Base-by-base conservation (phyloP, 225 moss, liverwort and hornwort genomes). In the Bryoerythrophyllum caledonicum region DNA sequence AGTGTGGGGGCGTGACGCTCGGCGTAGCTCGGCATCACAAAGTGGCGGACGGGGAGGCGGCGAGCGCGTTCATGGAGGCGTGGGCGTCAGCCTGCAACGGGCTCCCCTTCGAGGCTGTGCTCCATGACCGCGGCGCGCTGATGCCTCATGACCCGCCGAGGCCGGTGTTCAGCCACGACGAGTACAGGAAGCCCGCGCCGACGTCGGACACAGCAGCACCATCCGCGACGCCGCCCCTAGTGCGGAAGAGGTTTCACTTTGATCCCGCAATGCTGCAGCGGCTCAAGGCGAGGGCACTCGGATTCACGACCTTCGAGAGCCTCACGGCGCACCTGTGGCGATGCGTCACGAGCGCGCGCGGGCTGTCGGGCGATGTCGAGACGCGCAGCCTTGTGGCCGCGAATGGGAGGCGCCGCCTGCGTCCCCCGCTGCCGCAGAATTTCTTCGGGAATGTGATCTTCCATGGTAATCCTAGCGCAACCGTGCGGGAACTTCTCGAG, bases 371-470 rank as follows among this genome's bases (percentile, higher is more conserved):
- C 10, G 85, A 88, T 53, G 68, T 77, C 14, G 79, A 79, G 64
- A 91, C 90, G 8, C 85, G 89, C 34, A 87, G 82, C 58, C 76
- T 91, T 68, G 82, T 99, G 5, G 91, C 99, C 15, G 88, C 68
- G 37, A 93, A 95, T 68, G 93, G 90, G 41, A 86, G 99, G 75
- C 86, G 79, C 23, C 86, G 88, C 54, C 48, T 93, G 65, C 70
- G 63, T 35, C 92, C 87, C n/a, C 1, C 75, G 4, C 10, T 87
- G 4, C 82, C 86, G 25, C 86, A 93, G 17, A 80, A 78, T 7
- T 99, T 78, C 68, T 90, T 94, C 25, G 99, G 99, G 21, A 99
- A 99, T 38, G 93, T 92, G 34, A 93, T 99, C 37, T 99, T 92
- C 81, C 92, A 99, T 53, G 93, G 90, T 37, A 93, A 90, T 69